Evolutionary conservation across 2,329 filamentous ascomycete genomes (phyloP).

Genomic region (Aciculosporium take): DNA sequence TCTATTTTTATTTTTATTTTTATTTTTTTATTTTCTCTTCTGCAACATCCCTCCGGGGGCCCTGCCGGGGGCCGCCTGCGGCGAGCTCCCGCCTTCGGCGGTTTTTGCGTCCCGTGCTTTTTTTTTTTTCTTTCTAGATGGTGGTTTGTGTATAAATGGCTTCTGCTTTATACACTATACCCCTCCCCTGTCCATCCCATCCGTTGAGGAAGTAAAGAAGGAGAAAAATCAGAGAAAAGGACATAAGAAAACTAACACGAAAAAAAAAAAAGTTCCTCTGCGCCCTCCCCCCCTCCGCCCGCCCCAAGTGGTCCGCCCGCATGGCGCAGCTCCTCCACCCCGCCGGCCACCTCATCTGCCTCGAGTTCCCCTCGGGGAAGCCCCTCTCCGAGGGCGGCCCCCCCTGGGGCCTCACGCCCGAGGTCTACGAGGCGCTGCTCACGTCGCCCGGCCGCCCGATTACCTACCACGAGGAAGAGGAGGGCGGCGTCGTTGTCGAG

Average conservation of each 20-base stretch:
- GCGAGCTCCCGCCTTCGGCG: no score
- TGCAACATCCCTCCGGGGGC: no score
- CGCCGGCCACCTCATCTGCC: slow-evolving; percentile 40
- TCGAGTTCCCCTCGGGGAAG: slow-evolving; percentile 70
- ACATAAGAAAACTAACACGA: no score
- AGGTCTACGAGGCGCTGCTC: slow-evolving; percentile 59
- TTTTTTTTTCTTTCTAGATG: background rate
- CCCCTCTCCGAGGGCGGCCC: slow-evolving; percentile 51
- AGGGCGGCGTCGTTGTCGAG: slow-evolving; percentile 28
- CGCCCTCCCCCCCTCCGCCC: slow-evolving; percentile 39
- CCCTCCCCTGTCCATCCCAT: no score
- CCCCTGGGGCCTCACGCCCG: slow-evolving; percentile 55
- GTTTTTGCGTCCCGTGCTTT: no score
- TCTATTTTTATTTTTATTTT: no score
- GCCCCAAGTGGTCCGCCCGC: slow-evolving; percentile 38
- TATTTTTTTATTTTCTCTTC: no score
- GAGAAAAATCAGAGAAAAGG: background rate
- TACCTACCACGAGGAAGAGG: slow-evolving; percentile 35
- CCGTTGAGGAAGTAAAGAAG: background rate
- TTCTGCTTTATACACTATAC: no score
- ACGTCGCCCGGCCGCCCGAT: slow-evolving; percentile 54
- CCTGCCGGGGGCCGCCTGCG: no score
- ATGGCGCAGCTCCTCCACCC: slow-evolving; percentile 35
- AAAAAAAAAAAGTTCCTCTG: slow-evolving; percentile 36
- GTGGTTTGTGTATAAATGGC: no score